Conservation (phyloP, 495 filamentous ascomycete species). For the Mytilinidion resinicola region DNA sequence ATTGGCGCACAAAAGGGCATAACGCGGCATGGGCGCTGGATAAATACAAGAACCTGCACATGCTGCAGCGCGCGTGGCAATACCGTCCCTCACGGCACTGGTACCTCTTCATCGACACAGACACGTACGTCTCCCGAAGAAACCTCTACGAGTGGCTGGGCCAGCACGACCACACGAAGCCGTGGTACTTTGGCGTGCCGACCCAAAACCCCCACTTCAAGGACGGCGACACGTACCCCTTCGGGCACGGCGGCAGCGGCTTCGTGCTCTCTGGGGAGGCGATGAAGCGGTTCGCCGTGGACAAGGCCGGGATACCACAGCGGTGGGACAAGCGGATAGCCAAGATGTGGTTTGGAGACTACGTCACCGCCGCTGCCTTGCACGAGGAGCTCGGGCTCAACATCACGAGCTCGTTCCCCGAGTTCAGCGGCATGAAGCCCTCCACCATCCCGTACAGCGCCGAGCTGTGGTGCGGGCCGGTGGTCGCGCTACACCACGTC, state of each 20-base stretch:
- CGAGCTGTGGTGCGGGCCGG: conserved; percentile 19
- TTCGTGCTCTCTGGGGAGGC: conserved; percentile 16
- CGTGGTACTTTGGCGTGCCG: conserved; percentile 11
- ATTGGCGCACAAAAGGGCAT: not conserved
- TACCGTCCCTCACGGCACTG: conserved; percentile 10
- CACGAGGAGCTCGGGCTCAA: conserved; percentile 7
- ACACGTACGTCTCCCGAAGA: conserved; percentile 18
- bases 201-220: not conserved
- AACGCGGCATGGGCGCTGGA: conserved; percentile 16
- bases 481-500: conserved; percentile 20
- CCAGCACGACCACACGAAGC: conserved; percentile 7
- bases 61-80: conserved; percentile 19
- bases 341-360: conserved; percentile 7
- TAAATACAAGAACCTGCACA: conserved; percentile 25
- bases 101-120: conserved; percentile 24
- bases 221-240: conserved; percentile 2
- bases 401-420: conserved; percentile 9
- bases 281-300: conserved; percentile 6
- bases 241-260: conserved; percentile 11
- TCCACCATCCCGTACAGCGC: conserved; percentile 14
- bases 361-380: conserved; percentile 4
- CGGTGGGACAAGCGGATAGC: conserved; percentile 10
- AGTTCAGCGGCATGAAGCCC: conserved; percentile 16
- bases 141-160: conserved; percentile 18
- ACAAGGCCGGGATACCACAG: not conserved